These are phyloP conservation scores for Suhomyces yuchorum DNA, from an alignment of 1,139 yeast species.

Conservation along the genomic window DNA sequence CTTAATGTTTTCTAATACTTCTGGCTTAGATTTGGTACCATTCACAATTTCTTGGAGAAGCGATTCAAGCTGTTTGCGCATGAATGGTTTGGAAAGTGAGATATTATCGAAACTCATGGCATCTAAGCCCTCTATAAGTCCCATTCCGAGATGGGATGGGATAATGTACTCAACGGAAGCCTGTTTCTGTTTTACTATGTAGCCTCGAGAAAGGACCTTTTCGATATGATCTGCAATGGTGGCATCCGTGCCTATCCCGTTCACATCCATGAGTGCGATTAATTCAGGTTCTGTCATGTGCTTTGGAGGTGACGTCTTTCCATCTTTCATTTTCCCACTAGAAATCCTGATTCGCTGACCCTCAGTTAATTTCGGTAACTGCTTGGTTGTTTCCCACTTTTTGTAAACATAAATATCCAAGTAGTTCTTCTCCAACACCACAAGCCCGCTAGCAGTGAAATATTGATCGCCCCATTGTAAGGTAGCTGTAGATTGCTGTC, in stretches of 20 bases:
- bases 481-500: slow-evolving; percentile 62
- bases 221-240: slow-evolving; percentile 98
- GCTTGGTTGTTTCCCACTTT: slow-evolving; percentile 71
- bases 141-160: slow-evolving; percentile 86
- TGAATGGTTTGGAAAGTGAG: slow-evolving; percentile 85
- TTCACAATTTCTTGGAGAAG: slow-evolving; percentile 67
- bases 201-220: slow-evolving; percentile 68
- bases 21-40: slow-evolving; percentile 56
- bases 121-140: slow-evolving; percentile 87
- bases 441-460: slow-evolving; percentile 70
- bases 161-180: slow-evolving; percentile 48
- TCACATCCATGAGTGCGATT: slow-evolving; percentile 91
- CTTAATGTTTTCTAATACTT: slow-evolving; percentile 60
- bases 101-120: slow-evolving; percentile 68
- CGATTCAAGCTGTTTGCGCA: slow-evolving; percentile 75
- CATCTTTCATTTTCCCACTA: slow-evolving; percentile 64
- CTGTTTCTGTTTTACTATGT: slow-evolving; percentile 53
- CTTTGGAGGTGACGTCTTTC: slow-evolving; percentile 77
- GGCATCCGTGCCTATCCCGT: slow-evolving; percentile 98
- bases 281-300: slow-evolving; percentile 91
- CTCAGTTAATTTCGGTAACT: slow-evolving; percentile 63
- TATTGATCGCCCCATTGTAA: slow-evolving; percentile 77
- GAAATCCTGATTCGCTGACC: slow-evolving; percentile 59
- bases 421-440: slow-evolving; percentile 72
- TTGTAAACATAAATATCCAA: slow-evolving; percentile 78